Conservation (phyloP, 129 eudicot genomes). For the Kitagawia praeruptora region DNA sequence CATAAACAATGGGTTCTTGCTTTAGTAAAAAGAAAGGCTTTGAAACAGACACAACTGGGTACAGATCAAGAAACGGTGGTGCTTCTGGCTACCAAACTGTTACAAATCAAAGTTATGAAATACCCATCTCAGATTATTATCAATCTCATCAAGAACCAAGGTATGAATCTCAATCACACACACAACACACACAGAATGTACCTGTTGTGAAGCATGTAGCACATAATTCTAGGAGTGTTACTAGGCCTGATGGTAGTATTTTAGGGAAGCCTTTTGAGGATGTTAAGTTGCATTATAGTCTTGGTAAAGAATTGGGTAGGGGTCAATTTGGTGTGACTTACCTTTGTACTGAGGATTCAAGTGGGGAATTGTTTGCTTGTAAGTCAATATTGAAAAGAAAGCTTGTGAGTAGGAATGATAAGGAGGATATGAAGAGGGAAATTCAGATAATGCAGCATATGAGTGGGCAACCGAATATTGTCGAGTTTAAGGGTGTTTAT, state of each 20-base stretch:
- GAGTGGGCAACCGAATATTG: conserved; percentile 51
- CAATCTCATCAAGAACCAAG: conserved; percentile 23
- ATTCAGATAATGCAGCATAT: conserved; percentile 71
- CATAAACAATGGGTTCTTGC: conserved; percentile 37
- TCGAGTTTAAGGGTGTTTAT: conserved; percentile 48
- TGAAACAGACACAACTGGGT: conserved; percentile 22
- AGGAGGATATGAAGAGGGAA: conserved; percentile 67
- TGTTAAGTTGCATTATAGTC: conserved; percentile 28
- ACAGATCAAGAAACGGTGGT: conserved; percentile 15
- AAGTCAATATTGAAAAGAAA: conserved; percentile 56
- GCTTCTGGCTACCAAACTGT: conserved; percentile 24
- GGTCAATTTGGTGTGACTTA: conserved; percentile 71
- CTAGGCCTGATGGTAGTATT: conserved; percentile 48
- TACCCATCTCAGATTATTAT: conserved; percentile 32
- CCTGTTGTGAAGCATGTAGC: conserved; percentile 19
- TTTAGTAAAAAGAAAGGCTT: conserved; percentile 31
- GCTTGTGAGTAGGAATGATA: conserved; percentile 43
- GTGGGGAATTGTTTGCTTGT: conserved; percentile 34
- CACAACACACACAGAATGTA: conserved; percentile 8
- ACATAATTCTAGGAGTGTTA: conserved; percentile 19
- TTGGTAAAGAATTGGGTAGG: conserved; percentile 59
- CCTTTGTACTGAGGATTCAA: conserved; percentile 46
- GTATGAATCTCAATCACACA: conserved; percentile 16
- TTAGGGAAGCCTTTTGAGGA: conserved; percentile 68
- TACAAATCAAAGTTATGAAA: conserved; percentile 19